phyloP scores from a whole-genome alignment of 2,329 filamentous ascomycete species.

The Apiospora malaysiana region DNA sequence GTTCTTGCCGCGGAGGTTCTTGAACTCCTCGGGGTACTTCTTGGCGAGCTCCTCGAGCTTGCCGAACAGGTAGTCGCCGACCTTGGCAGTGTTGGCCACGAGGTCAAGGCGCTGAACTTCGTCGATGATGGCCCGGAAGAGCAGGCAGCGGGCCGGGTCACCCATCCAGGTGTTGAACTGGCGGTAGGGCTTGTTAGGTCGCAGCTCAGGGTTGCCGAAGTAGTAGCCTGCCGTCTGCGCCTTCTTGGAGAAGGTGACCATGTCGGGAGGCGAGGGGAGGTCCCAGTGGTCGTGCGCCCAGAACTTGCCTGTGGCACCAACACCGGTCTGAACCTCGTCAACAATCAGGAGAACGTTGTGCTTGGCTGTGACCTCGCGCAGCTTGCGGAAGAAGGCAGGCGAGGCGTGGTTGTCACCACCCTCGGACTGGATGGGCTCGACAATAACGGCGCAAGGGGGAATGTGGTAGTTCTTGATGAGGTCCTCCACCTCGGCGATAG shows the following conservation, averaged over 20 bases:
- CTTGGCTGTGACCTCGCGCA: constrained; percentile 79
- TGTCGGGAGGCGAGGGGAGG: constrained; percentile 79
- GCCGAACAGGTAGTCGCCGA: constrained; percentile 79
- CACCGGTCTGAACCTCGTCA: constrained; percentile 92
- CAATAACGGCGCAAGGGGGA: constrained; percentile 80
- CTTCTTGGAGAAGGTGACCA: constrained; percentile 96
- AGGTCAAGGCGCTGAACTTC: constrained; percentile 79
- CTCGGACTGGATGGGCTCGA: constrained; percentile 93
- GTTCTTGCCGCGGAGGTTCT: constrained; percentile 85
- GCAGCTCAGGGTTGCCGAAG: constrained; percentile 78
- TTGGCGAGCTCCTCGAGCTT: constrained; percentile 71
- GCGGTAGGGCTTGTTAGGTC: constrained; percentile 91
- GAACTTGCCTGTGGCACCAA: constrained; percentile 92
- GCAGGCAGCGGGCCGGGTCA: constrained; percentile 81
- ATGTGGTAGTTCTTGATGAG: constrained; percentile 80
- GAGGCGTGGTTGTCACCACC: constrained; percentile 95
- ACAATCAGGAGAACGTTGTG: constrained; percentile 86
- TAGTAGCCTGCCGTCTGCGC: constrained; percentile 94
- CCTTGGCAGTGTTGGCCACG: constrained; percentile 78
- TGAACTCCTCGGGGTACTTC: constrained; percentile 77
- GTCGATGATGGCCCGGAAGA: constrained; percentile 85
- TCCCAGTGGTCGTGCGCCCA: constrained; percentile 98
- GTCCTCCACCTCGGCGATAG: constrained; percentile 82
- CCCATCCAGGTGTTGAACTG: constrained; percentile 99
- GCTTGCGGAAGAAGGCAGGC: constrained; percentile 82